These are phyloP conservation scores for Amorphotheca resinae DNA, from an alignment of 495 filamentous ascomycete species.

Conservation along the genomic window DNA sequence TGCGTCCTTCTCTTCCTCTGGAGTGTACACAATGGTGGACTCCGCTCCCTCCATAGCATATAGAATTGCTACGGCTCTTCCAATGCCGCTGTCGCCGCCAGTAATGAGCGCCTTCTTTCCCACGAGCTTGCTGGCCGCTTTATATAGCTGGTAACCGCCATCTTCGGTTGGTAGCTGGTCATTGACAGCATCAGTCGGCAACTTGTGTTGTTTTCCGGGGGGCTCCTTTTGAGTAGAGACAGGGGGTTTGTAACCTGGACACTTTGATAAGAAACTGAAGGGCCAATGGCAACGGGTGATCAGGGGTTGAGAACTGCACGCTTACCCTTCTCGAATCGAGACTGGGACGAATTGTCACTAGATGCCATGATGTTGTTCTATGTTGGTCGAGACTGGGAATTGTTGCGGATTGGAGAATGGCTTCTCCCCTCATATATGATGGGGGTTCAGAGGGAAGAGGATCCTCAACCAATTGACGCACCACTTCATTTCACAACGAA, in stretches of 20 bases:
- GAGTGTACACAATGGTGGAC: slow-evolving; percentile 60
- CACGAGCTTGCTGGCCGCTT: slow-evolving; percentile 63
- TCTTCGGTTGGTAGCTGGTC: slow-evolving; percentile 59
- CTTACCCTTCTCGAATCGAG: slow-evolving; percentile 43
- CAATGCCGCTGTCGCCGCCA: slow-evolving; percentile 74
- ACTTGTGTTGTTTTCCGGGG: slow-evolving; percentile 55
- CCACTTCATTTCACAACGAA: too few relatives aligned
- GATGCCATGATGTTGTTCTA: too few relatives aligned
- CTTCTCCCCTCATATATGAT: too few relatives aligned
- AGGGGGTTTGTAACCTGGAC: slow-evolving; percentile 54
- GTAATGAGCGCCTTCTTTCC: slow-evolving; percentile 72
- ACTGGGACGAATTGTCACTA: too few relatives aligned
- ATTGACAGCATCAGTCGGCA: slow-evolving; percentile 46
- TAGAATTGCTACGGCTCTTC: slow-evolving; percentile 63
- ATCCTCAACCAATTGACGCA: slow-evolving; percentile 14
- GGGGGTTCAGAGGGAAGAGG: slow-evolving; percentile 15
- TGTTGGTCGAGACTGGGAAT: too few relatives aligned
- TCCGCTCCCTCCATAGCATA: slow-evolving; percentile 78
- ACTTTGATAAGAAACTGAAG: too few relatives aligned
- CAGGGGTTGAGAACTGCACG: too few relatives aligned
- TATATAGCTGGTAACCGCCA: slow-evolving; percentile 61
- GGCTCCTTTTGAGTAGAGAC: slow-evolving; percentile 51
- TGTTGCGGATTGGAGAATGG: too few relatives aligned
- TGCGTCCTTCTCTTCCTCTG: slow-evolving; percentile 67
- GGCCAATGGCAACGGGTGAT: not conserved